Base-by-base conservation (phyloP, 1,284 basidiomycete genomes). In the Cryptococcus wingfieldii region DNA sequence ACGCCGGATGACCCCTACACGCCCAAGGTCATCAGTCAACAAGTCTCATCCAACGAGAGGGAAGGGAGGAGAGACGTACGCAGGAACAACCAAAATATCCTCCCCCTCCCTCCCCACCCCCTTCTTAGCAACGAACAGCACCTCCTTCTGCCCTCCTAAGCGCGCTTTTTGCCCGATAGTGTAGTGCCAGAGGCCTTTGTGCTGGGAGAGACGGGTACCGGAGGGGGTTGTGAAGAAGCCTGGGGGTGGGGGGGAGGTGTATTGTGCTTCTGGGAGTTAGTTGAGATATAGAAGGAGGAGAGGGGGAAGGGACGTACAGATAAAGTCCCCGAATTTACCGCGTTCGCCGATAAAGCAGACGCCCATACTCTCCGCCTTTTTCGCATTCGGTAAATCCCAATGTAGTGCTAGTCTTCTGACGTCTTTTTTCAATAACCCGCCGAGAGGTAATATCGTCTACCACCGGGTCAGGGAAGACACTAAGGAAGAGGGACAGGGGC, bases 311-410 rank as follows among this genome's bases (percentile, higher is more conserved):
- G 9, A 68, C 72, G 48, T 58, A 90, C 91, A 82, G 47, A 95
- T 75, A 69, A 93, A 95, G 14, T 83, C 78, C 44, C 81, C 80
- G 67, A 95, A 95, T 51, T 79, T 82, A 16, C 82, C 80, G 65
- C 86, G 84, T 75, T 93, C 83, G 13, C 94, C 95, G 8, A 98
- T 86, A 64, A 98, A 98, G 70, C 95, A 98, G n/a, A 98, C 83
- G 0, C 95, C 95, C 87, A 97, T 95, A 73, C 89, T 93, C 71
- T 98, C 95, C 23, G 81, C 81, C 53, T 90, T 81, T 2, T 83
- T 79, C 1, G 91, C 90, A 0, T 89, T 96, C 2, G 87, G 86
- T 10, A 98, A 77, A 0, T 73, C 76, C 71, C 83, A 83, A 42
- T 83, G 72, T 5, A 76, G 75, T 0, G 95, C 95, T n/a, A 96